Base-by-base conservation (phyloP, 176 grass and related monocot species). In the Tillandsia fasciculata region DNA sequence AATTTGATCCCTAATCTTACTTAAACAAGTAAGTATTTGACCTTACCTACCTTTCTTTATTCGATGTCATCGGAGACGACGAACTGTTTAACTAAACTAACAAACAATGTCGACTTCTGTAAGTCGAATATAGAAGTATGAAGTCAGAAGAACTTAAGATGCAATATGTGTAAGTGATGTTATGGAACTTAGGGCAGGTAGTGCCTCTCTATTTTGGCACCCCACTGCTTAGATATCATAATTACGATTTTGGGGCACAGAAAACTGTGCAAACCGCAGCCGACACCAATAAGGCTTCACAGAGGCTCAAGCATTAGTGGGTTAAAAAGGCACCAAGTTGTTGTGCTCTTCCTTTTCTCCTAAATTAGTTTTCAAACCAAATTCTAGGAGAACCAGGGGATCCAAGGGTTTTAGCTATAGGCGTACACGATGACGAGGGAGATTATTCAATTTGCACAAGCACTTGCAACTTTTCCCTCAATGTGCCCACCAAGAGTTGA, bases 401-500 rank as follows among this genome's bases (percentile, higher is more conserved):
- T 42, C 7, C 33, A 42, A 42, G 33, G 33, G 33, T 42, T 42
- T 71, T 72, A 28, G 23, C 26, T 2, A 63, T 48, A 63, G 66
- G 72, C 72, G 69, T 70, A 71, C 78, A 87, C 75, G 85, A 82
- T 53, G 73, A 70, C 69, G 67, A 76, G 26, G 54, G 28, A 67
- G 47, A 65, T 72, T 80, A 64, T 66, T 74, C 72, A 68, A 80
- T 28, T 72, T 74, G 64, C 26, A 68, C 29, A 52, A 74, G 26
- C 50, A 80, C 17, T 80, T 3, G 8, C 11, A 47, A 52, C 72
- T 52, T 80, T 80, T 79, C 72, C 67, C 61, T 69, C 48, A 64
- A 68, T 49, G 66, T 53, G 48, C 24, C 15, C 48, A 69, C 57
- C 52, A 15, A 29, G 2, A 22, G 49, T 1, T 58, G 29, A 73